Base-by-base conservation (phyloP, 306 rosid genomes). In the Prunus mume region DNA sequence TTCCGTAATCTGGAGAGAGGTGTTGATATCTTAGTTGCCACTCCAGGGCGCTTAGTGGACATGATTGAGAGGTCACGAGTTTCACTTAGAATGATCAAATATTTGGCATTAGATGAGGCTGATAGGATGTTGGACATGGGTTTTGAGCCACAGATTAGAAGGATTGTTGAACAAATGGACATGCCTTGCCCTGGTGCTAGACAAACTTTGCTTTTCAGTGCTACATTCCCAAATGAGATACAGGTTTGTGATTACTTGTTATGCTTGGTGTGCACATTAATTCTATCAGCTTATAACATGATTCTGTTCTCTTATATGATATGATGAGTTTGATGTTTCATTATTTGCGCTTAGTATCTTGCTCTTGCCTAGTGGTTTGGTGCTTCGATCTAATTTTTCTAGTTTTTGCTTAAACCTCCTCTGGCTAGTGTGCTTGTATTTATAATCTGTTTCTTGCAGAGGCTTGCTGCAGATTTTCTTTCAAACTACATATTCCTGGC, bases 121-220 rank as follows among this genome's bases (percentile, higher is more conserved):
- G 87, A 83, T 46, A 68, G 84, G 72, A 79, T 83, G 87, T 52
- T 83, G 74, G 87, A 79, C 72, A 83, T 79, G 87, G 87, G 84
- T 25, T 83, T 83, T 72, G 84, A 83, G 66, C 81, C 75, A 5
- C 84, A 83, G 34, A 79, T 83, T 38, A 45, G 87, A 41, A 38
- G 14, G 73, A 83, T 83, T 66, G 80, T 83, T 41, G 76, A 79
- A 49, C 56, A 28, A 54, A 64, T 68, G 84, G 87, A 72, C 79
- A 83, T 83, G 84, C 84, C 87, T 15, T 12, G 13, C 2, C 79
- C 79, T 24, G 78, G 81, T 38, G 50, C 55, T 18, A 76, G 87
- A 50, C 87, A 79, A 30, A 83, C 87, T 2, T n/a, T 83, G 76
- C 81, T 83, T 51, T 83, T 83, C 71, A 83, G 84, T 72, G 87